Percentiles rank a stretch among this genome's conserved stretches.
Evolutionary conservation across 2,329 filamentous ascomycete species (phyloP).

Genomic region (Sclerotiophoma versabilis): DNA sequence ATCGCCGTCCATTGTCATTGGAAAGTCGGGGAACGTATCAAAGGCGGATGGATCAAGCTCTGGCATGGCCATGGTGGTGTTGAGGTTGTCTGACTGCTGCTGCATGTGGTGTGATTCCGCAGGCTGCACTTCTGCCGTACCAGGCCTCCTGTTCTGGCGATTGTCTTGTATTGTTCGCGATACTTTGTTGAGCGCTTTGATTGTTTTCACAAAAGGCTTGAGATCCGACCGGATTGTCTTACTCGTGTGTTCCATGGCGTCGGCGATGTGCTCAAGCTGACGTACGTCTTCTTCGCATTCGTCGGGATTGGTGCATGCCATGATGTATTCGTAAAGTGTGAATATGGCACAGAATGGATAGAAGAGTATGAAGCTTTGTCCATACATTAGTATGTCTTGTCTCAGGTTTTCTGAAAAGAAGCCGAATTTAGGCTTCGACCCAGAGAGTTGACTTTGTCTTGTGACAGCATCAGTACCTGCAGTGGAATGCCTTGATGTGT

Average conservation of each 20-base stretch:
- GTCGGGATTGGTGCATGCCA: constrained; percentile 29
- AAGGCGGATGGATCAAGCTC: constrained; percentile 29
- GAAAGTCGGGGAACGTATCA: constrained; percentile 25
- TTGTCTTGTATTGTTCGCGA: constrained; percentile 36
- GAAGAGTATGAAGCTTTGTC: constrained; percentile 35
- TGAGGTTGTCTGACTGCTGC: not conserved
- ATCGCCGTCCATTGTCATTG: constrained; percentile 25
- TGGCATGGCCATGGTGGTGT: constrained; percentile 8
- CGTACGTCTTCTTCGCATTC: constrained; percentile 36
- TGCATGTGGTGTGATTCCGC: not conserved
- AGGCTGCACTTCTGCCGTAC: not conserved
- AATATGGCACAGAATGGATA: constrained; percentile 43
- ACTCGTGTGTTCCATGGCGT: constrained; percentile 30
- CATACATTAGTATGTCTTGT: not conserved
- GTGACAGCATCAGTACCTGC: not conserved
- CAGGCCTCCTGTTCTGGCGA: constrained; percentile 9
- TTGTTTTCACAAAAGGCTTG: constrained; percentile 32
- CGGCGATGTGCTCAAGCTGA: constrained; percentile 31
- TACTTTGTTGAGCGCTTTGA: constrained; percentile 40
- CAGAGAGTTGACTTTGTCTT: not conserved
- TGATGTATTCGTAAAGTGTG: constrained; percentile 39
- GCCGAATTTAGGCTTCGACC: not conserved
- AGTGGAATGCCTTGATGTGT: not conserved
- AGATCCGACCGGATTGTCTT: constrained; percentile 21
- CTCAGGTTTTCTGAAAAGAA: not conserved